Conservation (phyloP, 31 red algal species). For the Odonthalia washingtoniensis region DNA sequence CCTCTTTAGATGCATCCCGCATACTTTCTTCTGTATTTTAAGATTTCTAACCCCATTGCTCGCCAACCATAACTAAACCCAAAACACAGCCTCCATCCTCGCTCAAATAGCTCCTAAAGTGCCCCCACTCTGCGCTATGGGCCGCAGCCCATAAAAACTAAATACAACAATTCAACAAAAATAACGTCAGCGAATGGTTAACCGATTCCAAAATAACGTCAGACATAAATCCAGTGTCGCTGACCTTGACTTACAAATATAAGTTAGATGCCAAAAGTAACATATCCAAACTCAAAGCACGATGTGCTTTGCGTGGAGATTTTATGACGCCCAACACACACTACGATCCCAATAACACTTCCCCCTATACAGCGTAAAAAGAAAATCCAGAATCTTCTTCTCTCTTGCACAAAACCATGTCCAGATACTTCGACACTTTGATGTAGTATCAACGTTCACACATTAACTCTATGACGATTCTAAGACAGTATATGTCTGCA, state of each 20-base stretch:
- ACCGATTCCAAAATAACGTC: background rate
- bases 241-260: conserved; percentile 35
- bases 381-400: background rate
- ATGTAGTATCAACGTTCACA: conserved; percentile 14
- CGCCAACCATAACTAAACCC: background rate
- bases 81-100: background rate
- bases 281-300: background rate
- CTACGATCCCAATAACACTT: conserved; percentile 25
- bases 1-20: background rate
- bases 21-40: background rate
- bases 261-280: background rate
- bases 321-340: conserved; percentile 26
- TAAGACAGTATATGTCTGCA: conserved; percentile 5
- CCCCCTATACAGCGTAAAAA: conserved; percentile 30
- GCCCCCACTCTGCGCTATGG: background rate
- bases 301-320: conserved; percentile 41
- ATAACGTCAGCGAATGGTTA: conserved; percentile 1
- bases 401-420: background rate
- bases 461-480: conserved; percentile 17
- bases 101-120: background rate
- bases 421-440: conserved; percentile 14
- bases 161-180: background rate
- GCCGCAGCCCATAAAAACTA: background rate
- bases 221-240: background rate
- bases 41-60: background rate